Evolutionary conservation across 345 rosid species (phyloP).

Genomic region (Hibiscus syriacus): DNA sequence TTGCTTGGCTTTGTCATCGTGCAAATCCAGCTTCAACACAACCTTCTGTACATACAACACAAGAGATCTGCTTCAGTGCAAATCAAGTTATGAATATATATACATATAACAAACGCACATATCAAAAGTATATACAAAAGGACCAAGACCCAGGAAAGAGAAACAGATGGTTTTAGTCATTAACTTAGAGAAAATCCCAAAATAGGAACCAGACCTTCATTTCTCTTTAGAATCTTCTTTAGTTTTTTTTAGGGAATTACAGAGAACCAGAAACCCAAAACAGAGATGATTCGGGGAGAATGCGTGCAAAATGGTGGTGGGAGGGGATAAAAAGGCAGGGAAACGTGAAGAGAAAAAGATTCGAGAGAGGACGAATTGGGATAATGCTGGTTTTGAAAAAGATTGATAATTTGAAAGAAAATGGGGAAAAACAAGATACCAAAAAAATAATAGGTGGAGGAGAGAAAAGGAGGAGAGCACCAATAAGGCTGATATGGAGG

Average conservation of each 20-base stretch:
- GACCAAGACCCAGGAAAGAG: constrained; percentile 18
- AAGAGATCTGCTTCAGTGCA: constrained; percentile 17
- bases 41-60: constrained; percentile 53
- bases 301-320: constrained; percentile 10
- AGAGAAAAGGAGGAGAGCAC: constrained; percentile 1
- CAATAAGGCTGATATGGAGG: constrained; percentile 13
- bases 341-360: too few species aligned
- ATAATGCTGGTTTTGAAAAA: constrained; percentile 28
- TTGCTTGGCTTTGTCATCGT: constrained; percentile 73
- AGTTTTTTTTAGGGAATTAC: constrained; percentile 1
- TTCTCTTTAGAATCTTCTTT: constrained; percentile 7
- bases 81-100: too few species aligned
- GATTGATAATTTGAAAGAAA: constrained; percentile 10
- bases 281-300: constrained; percentile 13
- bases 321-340: constrained; percentile 9
- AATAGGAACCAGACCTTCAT: constrained; percentile 55
- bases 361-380: constrained; percentile 13
- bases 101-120: too few species aligned
- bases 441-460: constrained; percentile 11
- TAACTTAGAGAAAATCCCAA: constrained; percentile 9
- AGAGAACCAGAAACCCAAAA: constrained; percentile 5
- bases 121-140: neutral
- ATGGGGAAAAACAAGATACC: neutral
- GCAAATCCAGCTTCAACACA: constrained; percentile 66
- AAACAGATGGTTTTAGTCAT: neutral